Evolutionary conservation across 176 grass and related monocot species (phyloP).

Genomic region (Miscanthus lutarioriparius): DNA sequence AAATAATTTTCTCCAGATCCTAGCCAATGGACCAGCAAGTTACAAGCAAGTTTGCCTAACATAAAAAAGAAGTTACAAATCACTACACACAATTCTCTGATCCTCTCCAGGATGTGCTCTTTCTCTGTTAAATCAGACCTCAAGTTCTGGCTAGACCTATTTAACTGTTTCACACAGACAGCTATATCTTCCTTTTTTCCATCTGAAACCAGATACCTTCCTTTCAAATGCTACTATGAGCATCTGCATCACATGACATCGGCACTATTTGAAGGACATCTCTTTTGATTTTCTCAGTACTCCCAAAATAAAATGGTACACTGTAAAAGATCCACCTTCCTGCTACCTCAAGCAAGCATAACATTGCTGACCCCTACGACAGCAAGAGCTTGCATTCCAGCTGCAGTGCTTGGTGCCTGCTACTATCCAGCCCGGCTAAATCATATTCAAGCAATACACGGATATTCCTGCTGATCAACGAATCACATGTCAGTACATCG

Average conservation of each 20-base stretch:
- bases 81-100: not conserved
- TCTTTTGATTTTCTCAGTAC: not conserved
- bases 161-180: not conserved
- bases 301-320: slow-evolving; percentile 11
- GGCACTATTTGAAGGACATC: slow-evolving; percentile 18
- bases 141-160: slow-evolving; percentile 3
- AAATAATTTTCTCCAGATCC: slow-evolving; percentile 18
- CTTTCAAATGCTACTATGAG: slow-evolving; percentile 16
- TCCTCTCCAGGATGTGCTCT: not conserved
- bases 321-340: slow-evolving; percentile 18
- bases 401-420: slow-evolving; percentile 1
- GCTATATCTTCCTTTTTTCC: not conserved
- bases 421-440: slow-evolving; percentile 1
- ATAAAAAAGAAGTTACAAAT: slow-evolving; percentile 7
- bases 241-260: slow-evolving; percentile 5
- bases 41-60: not conserved
- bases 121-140: slow-evolving; percentile 17
- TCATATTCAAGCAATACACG: slow-evolving; percentile 10
- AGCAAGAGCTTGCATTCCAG: slow-evolving; percentile 12
- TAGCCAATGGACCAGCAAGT: not conserved
- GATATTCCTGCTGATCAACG: slow-evolving; percentile 23
- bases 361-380: not conserved
- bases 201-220: slow-evolving; percentile 12
- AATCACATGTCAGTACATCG: slow-evolving; percentile 21
- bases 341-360: not conserved